Percentiles rank a stretch among this genome's conserved stretches.
Conservation (phyloP, 768 basidiomycete genomes). For the Macrocybe gigantea region DNA sequence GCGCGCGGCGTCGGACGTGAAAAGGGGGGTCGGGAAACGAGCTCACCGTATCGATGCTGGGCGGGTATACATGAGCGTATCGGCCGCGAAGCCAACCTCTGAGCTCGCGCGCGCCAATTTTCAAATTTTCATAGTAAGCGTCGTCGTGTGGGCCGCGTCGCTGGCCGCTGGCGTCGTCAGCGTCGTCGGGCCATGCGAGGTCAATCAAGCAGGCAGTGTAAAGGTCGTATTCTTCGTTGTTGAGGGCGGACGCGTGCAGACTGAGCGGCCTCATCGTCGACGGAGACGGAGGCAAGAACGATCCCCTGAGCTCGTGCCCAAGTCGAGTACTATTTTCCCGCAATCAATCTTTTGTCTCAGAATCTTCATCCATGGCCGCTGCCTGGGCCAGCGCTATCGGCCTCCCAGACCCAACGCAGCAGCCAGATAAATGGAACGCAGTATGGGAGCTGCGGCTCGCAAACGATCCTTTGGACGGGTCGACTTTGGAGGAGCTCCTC, state of each 20-base stretch:
- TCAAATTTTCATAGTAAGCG: constrained; percentile 46
- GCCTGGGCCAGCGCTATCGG: too few relatives aligned
- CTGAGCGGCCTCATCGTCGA: constrained; percentile 50
- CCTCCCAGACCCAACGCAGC: too few relatives aligned
- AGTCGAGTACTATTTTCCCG: too few relatives aligned
- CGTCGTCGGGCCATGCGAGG: constrained; percentile 32
- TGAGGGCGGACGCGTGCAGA: constrained; percentile 73
- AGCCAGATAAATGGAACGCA: too few relatives aligned
- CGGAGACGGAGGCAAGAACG: too few relatives aligned
- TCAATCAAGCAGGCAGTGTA: constrained; percentile 60
- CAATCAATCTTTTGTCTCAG: too few relatives aligned
- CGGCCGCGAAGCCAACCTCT: constrained; percentile 74
- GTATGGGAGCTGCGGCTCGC: too few relatives aligned
- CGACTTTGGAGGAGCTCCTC: too few relatives aligned
- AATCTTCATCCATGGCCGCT: too few relatives aligned
- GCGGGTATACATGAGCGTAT: constrained; percentile 47
- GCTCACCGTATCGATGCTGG: constrained; percentile 52
- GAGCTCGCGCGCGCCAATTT: constrained; percentile 58
- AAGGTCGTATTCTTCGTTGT: constrained; percentile 61
- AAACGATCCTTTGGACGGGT: too few relatives aligned
- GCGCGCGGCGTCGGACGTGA: not conserved
- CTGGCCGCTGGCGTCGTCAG: constrained; percentile 15
- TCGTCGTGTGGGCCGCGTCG: constrained; percentile 25
- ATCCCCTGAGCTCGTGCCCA: too few relatives aligned
- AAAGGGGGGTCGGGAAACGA: not conserved